Evolutionary conservation across 106 monocot genomes (phyloP).

Genomic region (Dendrobium huoshanense): DNA sequence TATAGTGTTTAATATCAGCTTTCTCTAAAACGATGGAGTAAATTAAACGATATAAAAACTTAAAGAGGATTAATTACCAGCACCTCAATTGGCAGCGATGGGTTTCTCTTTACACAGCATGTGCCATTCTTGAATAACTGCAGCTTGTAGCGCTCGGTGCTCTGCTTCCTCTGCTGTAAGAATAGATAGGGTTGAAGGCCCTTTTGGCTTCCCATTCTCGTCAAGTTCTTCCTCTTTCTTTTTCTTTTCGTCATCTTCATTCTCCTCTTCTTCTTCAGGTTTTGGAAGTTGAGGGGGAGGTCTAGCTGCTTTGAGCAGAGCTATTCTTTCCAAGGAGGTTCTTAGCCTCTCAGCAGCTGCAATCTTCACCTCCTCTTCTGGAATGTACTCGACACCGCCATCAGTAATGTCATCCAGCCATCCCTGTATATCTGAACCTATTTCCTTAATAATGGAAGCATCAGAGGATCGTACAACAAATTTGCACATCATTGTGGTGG

Average conservation of each 20-base stretch:
- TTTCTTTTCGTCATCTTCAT: conserved; percentile 30
- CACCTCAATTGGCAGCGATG: conserved; percentile 24
- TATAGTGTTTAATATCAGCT: too few relatives aligned
- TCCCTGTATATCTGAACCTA: conserved; percentile 76
- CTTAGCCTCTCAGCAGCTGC: conserved; percentile 78
- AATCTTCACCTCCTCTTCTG: conserved; percentile 89
- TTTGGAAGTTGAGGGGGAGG: conserved; percentile 59
- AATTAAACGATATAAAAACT: neutral
- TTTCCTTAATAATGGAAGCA: conserved; percentile 75
- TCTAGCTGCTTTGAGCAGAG: conserved; percentile 76
- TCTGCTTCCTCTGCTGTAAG: conserved; percentile 94
- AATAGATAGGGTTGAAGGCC: conserved; percentile 70
- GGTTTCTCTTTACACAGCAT: conserved; percentile 75
- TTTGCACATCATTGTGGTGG: conserved; percentile 97
- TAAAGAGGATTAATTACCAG: neutral
- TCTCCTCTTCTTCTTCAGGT: conserved; percentile 28
- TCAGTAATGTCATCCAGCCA: conserved; percentile 93
- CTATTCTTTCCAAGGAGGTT: conserved; percentile 87
- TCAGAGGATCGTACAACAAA: conserved; percentile 91
- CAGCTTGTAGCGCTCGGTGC: conserved; percentile 85
- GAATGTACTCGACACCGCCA: conserved; percentile 84
- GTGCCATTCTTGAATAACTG: conserved; percentile 96
- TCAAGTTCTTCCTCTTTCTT: conserved; percentile 38
- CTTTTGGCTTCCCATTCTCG: conserved; percentile 56
- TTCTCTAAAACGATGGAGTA: too few relatives aligned